Conservation (phyloP, 2,329 filamentous ascomycete genomes). For the Penicillium crustosum region DNA sequence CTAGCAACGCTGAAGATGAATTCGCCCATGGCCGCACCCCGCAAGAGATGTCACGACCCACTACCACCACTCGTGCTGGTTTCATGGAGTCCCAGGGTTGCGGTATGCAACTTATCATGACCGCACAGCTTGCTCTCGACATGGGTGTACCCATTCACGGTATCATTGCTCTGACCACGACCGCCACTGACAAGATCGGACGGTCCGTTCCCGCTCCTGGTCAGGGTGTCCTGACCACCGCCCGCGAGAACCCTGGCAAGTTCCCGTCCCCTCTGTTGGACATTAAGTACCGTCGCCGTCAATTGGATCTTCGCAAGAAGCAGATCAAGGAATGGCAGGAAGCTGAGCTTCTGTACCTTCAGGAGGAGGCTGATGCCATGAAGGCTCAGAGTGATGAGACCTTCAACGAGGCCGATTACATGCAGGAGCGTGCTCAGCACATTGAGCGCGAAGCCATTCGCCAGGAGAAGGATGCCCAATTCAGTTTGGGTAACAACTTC, state of each 20-base stretch:
- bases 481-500: constrained; percentile 95
- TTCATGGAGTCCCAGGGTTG: constrained; percentile 99
- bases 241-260: constrained; percentile 84
- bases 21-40: constrained; percentile 93
- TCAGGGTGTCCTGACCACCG: constrained; percentile 93
- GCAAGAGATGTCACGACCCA: constrained; percentile 95
- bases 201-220: constrained; percentile 95
- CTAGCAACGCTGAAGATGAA: constrained; percentile 95
- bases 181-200: constrained; percentile 98
- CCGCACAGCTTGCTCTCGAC: constrained; percentile 87
- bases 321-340: constrained; percentile 98
- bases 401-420: constrained; percentile 81
- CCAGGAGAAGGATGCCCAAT: constrained; percentile 89
- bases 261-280: constrained; percentile 95
- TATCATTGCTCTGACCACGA: constrained; percentile 88
- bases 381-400: constrained; percentile 69
- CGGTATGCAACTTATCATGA: constrained; percentile 99
- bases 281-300: constrained; percentile 94
- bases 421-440: constrained; percentile 78
- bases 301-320: constrained; percentile 89
- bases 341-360: constrained; percentile 86
- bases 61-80: constrained; percentile 92
- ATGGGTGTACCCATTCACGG: constrained; percentile 99
- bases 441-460: constrained; percentile 84
- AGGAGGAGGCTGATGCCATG: constrained; percentile 90